These are phyloP conservation scores for Ceriops tagal DNA, from an alignment of 345 rosid species.

Conservation along the genomic window DNA sequence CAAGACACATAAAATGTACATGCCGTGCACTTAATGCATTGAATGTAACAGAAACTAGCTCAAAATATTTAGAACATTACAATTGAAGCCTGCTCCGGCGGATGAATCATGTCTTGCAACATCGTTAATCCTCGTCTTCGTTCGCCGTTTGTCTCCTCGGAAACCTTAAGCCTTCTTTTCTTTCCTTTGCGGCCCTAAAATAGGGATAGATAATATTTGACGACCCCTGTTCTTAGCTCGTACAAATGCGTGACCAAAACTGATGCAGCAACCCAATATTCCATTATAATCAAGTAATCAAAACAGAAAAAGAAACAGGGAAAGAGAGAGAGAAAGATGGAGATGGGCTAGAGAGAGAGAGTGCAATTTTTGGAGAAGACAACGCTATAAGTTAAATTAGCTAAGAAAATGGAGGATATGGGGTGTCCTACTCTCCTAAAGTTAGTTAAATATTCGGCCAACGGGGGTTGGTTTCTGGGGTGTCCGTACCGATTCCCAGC, in stretches of 20 bases:
- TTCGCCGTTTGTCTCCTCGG: neutral
- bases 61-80: conserved; percentile 26
- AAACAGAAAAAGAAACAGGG: neutral
- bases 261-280: neutral
- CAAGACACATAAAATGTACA: neutral
- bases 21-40: neutral
- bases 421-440: conserved; percentile 31
- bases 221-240: conserved; percentile 8
- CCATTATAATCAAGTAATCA: conserved; percentile 4
- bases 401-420: conserved; percentile 33
- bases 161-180: neutral
- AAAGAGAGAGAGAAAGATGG: neutral
- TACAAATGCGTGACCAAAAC: neutral
- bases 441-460: conserved; percentile 21
- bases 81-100: conserved; percentile 34
- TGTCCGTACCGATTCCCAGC: conserved; percentile 25
- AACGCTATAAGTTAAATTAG: conserved; percentile 9
- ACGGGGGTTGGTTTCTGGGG: neutral
- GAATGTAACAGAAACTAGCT: neutral
- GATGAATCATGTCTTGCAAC: conserved; percentile 48
- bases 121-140: conserved; percentile 6
- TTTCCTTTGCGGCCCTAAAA: neutral
- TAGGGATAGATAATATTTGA: neutral
- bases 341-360: neutral
- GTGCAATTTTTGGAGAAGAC: no score